Evolutionary conservation across 148 eudicot genomes (phyloP).

Genomic region (Rhododendron mucronatum): DNA sequence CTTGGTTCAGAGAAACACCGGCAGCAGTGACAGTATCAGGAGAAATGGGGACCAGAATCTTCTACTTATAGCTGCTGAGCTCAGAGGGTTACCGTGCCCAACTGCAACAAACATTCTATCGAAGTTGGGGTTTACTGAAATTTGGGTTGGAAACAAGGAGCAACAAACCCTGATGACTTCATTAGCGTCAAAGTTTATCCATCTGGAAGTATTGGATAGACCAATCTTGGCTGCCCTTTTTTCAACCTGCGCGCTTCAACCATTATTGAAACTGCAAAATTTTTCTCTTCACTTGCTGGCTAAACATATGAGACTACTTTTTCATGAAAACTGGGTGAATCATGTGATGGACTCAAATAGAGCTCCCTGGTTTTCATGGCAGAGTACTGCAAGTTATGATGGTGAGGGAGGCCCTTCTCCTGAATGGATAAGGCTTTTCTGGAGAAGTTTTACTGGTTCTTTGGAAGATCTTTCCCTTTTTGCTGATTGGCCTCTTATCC

Average conservation of each 20-base stretch:
- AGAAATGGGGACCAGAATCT: constrained; percentile 43
- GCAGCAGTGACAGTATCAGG: constrained; percentile 24
- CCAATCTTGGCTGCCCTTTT: constrained; percentile 62
- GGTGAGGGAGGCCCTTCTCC: constrained; percentile 87
- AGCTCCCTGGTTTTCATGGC: constrained; percentile 99
- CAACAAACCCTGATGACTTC: constrained; percentile 70
- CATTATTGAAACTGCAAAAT: constrained; percentile 54
- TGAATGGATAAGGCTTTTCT: constrained; percentile 90
- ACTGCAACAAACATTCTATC: constrained; percentile 59
- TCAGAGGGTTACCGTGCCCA: constrained; percentile 85
- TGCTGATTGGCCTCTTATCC: constrained; percentile 96
- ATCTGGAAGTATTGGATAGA: constrained; percentile 66
- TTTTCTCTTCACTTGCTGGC: constrained; percentile 75
- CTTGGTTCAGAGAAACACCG: constrained; percentile 42
- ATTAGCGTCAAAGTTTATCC: constrained; percentile 73
- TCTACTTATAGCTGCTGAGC: constrained; percentile 58
- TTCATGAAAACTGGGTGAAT: constrained; percentile 87
- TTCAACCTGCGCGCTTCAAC: constrained; percentile 41
- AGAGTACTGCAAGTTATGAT: constrained; percentile 40
- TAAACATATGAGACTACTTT: constrained; percentile 61
- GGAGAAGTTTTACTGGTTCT: constrained; percentile 77
- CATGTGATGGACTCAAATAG: constrained; percentile 62
- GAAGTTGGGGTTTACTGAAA: constrained; percentile 60
- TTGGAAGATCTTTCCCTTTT: constrained; percentile 71
- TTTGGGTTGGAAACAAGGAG: constrained; percentile 84